Percentiles rank a stretch among this genome's conserved stretches.
These are phyloP conservation scores for Chloranthus sessilifolius DNA, from an alignment of 164 flowering plant genomes.

Conservation along the genomic window DNA sequence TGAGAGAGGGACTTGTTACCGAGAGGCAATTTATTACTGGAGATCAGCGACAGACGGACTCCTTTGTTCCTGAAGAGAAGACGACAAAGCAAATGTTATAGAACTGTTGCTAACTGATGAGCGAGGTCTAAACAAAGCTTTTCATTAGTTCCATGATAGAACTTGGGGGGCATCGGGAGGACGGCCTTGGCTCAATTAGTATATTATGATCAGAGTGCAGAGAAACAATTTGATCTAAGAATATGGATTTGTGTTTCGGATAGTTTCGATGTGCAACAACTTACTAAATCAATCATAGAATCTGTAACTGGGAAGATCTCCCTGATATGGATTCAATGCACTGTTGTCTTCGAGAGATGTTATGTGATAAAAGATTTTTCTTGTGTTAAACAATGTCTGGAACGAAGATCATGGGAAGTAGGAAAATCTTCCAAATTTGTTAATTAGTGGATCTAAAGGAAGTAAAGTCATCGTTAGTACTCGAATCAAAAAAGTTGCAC, in stretches of 20 bases:
- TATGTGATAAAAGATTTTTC: slow-evolving; percentile 8
- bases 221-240: background rate
- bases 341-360: background rate
- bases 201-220: background rate
- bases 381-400: slow-evolving; percentile 13
- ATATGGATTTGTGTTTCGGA: slow-evolving; percentile 1
- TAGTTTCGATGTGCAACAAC: background rate
- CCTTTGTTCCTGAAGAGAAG: background rate
- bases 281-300: background rate
- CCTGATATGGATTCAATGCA: background rate
- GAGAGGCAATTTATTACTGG: too few relatives aligned
- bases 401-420: background rate
- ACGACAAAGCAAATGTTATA: background rate
- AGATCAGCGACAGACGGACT: background rate
- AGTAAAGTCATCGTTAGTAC: slow-evolving; percentile 14
- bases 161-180: slow-evolving; percentile 1
- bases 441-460: background rate
- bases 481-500: slow-evolving; percentile 1
- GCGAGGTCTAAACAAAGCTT: background rate
- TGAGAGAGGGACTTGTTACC: too few relatives aligned
- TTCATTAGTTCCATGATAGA: background rate
- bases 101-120: background rate
- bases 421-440: background rate
- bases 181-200: slow-evolving; percentile 6
- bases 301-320: background rate